phyloP scores from a whole-genome alignment of 2,329 filamentous ascomycete species.

The Cercospora sojina region DNA sequence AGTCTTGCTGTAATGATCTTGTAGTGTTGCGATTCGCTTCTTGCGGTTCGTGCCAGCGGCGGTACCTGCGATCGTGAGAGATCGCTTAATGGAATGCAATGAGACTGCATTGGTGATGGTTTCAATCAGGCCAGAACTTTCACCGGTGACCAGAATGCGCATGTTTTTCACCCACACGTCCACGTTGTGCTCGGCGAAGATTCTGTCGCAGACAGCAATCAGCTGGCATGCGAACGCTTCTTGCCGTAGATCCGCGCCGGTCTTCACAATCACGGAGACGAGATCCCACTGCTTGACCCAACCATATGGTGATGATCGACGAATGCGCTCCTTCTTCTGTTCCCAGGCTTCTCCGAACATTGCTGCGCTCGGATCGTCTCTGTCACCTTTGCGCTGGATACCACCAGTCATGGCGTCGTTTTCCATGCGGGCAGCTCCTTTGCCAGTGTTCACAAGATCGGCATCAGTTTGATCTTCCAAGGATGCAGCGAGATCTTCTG shows the following conservation, averaged over 20 bases:
- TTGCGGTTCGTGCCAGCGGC: conserved; percentile 72
- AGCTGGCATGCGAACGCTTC: conserved; percentile 86
- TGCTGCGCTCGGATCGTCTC: conserved; percentile 80
- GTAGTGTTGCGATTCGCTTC: conserved; percentile 74
- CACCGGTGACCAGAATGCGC: conserved; percentile 81
- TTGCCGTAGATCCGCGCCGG: conserved; percentile 71
- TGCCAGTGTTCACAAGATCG: conserved; percentile 60
- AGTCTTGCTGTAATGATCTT: conserved; percentile 76
- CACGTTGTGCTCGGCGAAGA: conserved; percentile 72
- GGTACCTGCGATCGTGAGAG: conserved; percentile 71
- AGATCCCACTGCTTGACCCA: conserved; percentile 91
- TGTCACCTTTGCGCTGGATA: conserved; percentile 75
- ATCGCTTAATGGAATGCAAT: conserved; percentile 80
- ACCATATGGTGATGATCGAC: conserved; percentile 78
- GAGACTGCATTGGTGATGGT: conserved; percentile 87
- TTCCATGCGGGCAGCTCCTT: conserved; percentile 80
- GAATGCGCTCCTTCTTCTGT: conserved; percentile 78
- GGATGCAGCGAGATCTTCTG: conserved; percentile 49
- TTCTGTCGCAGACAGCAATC: conserved; percentile 76
- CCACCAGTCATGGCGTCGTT: conserved; percentile 86
- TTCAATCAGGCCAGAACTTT: conserved; percentile 80
- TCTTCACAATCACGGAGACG: conserved; percentile 84
- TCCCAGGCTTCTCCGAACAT: conserved; percentile 87
- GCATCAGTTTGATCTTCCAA: conserved; percentile 37
- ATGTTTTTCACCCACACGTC: conserved; percentile 87